Conservation (phyloP, 306 rosid genomes). For the Neltuma alba region DNA sequence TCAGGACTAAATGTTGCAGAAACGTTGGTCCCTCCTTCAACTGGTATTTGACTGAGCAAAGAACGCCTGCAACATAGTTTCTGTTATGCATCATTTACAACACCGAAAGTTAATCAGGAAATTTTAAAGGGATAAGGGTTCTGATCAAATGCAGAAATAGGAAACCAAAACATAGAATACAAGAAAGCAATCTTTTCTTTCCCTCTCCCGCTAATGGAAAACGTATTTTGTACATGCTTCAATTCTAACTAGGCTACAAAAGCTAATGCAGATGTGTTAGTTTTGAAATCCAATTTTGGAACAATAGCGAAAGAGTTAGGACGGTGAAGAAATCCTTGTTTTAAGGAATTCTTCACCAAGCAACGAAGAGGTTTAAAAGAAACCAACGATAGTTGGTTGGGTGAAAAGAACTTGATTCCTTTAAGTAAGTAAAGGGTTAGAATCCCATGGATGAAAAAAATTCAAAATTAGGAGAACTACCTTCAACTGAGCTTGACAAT, state of each 20-base stretch:
- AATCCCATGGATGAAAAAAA: too few relatives aligned
- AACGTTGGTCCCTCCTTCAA: constrained; percentile 37
- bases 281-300: neutral
- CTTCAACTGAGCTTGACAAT: too few relatives aligned
- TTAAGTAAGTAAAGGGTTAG: too few relatives aligned
- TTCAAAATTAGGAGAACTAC: too few relatives aligned
- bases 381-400: neutral
- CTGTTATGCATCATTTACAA: too few relatives aligned
- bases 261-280: neutral
- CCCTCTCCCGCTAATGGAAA: neutral
- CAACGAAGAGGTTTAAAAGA: neutral
- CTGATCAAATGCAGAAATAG: neutral
- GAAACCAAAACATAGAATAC: constrained; percentile 23
- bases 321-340: neutral
- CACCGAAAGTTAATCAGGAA: neutral
- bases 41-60: constrained; percentile 87
- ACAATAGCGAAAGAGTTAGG: neutral
- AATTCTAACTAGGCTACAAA: neutral
- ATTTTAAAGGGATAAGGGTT: constrained; percentile 3
- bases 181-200: neutral
- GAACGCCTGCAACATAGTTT: constrained; percentile 88
- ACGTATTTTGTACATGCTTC: neutral
- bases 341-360: neutral
- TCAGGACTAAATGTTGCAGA: constrained; percentile 53
- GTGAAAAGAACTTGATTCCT: too few relatives aligned